These are phyloP conservation scores for Umbilicaria muhlenbergii DNA, from an alignment of 495 filamentous ascomycete genomes.

Conservation along the genomic window DNA sequence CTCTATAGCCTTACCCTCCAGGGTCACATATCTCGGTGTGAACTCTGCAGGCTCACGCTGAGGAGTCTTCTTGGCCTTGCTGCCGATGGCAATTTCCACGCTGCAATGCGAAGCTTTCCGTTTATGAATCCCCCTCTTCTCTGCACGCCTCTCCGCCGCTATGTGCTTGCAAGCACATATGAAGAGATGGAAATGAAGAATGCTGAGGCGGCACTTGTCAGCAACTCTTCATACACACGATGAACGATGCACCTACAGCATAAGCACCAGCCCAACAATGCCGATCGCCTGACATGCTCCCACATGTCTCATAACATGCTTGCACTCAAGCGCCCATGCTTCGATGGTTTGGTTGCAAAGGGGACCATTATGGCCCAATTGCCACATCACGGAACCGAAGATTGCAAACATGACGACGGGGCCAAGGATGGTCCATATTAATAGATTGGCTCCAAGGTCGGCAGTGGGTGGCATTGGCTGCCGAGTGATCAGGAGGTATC, in stretches of 20 bases:
- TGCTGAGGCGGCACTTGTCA: background rate
- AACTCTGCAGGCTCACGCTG: too few relatives aligned
- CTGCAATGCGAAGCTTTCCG: too few relatives aligned
- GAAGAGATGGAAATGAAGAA: background rate
- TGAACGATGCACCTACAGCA: background rate
- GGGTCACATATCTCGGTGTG: too few relatives aligned
- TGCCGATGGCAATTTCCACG: too few relatives aligned
- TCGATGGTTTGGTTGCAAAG: background rate
- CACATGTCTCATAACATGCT: background rate
- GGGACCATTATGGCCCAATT: too few relatives aligned
- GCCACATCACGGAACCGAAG: background rate
- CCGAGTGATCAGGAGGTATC: background rate
- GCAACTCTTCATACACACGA: background rate
- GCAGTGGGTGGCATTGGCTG: background rate
- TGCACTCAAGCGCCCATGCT: slow-evolving; percentile 1
- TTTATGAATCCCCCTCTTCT: too few relatives aligned
- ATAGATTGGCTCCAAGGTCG: slow-evolving; percentile 2
- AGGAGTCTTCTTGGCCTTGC: too few relatives aligned
- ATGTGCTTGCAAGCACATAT: background rate
- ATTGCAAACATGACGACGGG: slow-evolving; percentile 1
- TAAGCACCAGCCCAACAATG: background rate
- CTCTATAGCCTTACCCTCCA: too few relatives aligned
- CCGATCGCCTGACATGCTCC: slow-evolving; percentile 1
- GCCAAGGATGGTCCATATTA: too few relatives aligned
- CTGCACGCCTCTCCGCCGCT: too few relatives aligned